Base-by-base conservation (phyloP, 164 flowering plant species). In the Piper longum region DNA sequence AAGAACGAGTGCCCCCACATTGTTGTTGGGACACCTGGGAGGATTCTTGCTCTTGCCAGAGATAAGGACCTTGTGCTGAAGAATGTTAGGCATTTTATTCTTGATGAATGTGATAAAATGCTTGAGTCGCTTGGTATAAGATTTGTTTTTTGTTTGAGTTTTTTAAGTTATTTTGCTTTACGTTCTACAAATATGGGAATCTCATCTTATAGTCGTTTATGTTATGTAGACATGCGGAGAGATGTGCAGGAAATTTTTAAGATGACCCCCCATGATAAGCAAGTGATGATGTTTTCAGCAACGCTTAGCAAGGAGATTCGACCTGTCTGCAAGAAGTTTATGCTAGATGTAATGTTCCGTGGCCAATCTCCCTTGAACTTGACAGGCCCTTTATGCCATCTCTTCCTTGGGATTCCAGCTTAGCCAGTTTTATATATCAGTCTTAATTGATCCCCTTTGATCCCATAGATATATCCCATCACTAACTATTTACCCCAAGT, bases 281-380 rank as follows among this genome's bases (percentile, higher is more conserved):
- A 93, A 84, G 99, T 90, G 36, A 93, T 93, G 99, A 93, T 93
- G 99, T 93, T 93, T 72, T 93, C 99, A 4, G 97, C 99, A 7
- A 93, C 99, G 0, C 95, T 93, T 62, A 90, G 97, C 95, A 93
- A 93, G 74, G 97, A 87, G 71, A 93, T 93, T n/a, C 99, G 96
- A 41, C 97, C 99, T 7, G 97, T 93, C 54, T 93, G 99, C 96
- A 88, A 93, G 82, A 93, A 81, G 67, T 93, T 93, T 69, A 93
- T 93, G 99, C 99, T 90, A 93, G 99, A 93, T 87, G 99, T 93
- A 93, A 90, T 88, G 80, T 83, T 75, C 77, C 72, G 73, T 86
- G 77, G 83, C 86, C 87, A 77, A 77, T 71, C 59, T 70, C 73
- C 54, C 74, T 82, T 74, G 65, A 76, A 70, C 74, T 81, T 80